Base-by-base conservation (phyloP, 768 basidiomycete genomes). In the Auricularia heimuer region DNA sequence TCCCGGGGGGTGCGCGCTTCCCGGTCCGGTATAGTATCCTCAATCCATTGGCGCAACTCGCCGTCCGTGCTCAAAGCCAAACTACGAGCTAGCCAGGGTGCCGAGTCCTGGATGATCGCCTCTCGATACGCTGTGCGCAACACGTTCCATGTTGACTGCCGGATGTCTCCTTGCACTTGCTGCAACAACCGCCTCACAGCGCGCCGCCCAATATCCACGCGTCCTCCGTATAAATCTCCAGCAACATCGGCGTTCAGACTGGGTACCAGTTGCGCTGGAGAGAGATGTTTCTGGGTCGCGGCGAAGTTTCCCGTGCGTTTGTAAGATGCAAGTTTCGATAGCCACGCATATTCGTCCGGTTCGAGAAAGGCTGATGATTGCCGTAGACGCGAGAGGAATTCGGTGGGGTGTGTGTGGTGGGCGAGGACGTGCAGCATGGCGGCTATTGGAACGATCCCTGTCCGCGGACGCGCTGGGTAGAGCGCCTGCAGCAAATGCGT, bases 121-220 rank as follows among this genome's bases (percentile, higher is more conserved):
- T 64, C 64, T 54, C 64, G 47, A 21, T 64, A 64, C 18, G 64
- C 64, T 14, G 21, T n/a, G 33, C 51, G 33, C 35, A 60, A n/a
- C 3, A 64, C 64, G 37, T 47, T 37, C 64, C 64, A 64, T 7
- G 64, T 33, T 12, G 35, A 18, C 24, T 36, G 35, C 24, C 54
- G 54, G 3, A 60, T 18, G 18, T 51, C 47, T 12, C 21, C 33
- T 29, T 8, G 29, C n/a, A 35, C 37, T n/a, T 16, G 47, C 18
- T 21, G 14, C 14, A 51, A 6, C 47, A 51, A 18, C 10, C 47
- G 14, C 47, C 18, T 16, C 47, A 51, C 47, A 3, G 47, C 47
- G 16, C 47, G 21, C 18, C 21, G 14, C 16, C 47, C 47, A 3
- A 51, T 21, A 18, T 51, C 47, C 10, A 18, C 21, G 6, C 47